Percentiles rank a stretch among this genome's conserved stretches.
These are phyloP conservation scores for Penicillium herquei DNA, from an alignment of 495 filamentous ascomycete genomes.

Conservation along the genomic window DNA sequence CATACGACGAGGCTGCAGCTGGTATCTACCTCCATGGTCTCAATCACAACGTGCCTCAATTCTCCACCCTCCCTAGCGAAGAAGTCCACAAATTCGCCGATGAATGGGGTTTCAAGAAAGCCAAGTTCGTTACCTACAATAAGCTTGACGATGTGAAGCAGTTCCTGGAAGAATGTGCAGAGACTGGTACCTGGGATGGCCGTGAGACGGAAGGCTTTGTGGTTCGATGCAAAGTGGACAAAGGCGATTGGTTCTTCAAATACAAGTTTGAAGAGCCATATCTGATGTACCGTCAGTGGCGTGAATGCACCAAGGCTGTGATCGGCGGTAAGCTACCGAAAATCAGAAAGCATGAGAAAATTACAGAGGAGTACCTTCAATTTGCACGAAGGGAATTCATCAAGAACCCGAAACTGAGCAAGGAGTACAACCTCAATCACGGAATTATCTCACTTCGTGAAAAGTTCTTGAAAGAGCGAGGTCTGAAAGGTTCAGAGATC, in stretches of 20 bases:
- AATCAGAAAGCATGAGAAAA: slow-evolving; percentile 80
- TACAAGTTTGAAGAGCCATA: slow-evolving; percentile 99
- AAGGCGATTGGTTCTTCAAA: slow-evolving; percentile 96
- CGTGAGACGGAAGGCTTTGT: slow-evolving; percentile 97
- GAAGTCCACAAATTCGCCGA: slow-evolving; percentile 87
- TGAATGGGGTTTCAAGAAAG: slow-evolving; percentile 90
- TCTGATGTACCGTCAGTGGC: slow-evolving; percentile 97
- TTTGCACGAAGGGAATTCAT: slow-evolving; percentile 75
- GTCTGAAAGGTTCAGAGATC: slow-evolving; percentile 82
- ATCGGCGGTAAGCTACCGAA: slow-evolving; percentile 73
- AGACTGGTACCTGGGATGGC: slow-evolving; percentile 82
- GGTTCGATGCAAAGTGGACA: slow-evolving; percentile 76
- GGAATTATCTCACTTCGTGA: slow-evolving; percentile 93
- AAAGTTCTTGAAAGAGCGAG: slow-evolving; percentile 75
- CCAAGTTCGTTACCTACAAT: slow-evolving; percentile 74
- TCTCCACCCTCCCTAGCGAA: slow-evolving; percentile 75
- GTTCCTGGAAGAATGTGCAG: slow-evolving; percentile 80
- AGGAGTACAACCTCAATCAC: slow-evolving; percentile 78
- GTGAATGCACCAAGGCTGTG: slow-evolving; percentile 90
- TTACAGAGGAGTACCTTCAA: slow-evolving; percentile 85
- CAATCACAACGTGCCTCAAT: slow-evolving; percentile 88
- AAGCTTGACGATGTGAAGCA: slow-evolving; percentile 67
- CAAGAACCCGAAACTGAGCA: slow-evolving; percentile 58
- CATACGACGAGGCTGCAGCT: slow-evolving; percentile 78
- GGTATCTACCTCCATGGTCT: slow-evolving; percentile 95